These are phyloP conservation scores for Candida insectalens DNA, from an alignment of 805 yeast genomes.

Conservation along the genomic window DNA sequence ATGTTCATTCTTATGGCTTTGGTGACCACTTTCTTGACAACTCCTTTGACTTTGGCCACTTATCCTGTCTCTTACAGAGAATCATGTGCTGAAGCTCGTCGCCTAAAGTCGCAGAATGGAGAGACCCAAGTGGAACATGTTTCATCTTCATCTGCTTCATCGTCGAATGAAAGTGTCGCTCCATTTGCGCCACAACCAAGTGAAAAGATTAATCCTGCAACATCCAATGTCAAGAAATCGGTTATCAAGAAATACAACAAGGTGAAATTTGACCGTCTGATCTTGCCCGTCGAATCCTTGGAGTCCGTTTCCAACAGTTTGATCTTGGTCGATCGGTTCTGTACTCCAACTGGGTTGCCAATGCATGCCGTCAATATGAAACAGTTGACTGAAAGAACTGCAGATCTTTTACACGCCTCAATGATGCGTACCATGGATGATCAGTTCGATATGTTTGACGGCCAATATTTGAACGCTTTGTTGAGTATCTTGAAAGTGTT, in stretches of 20 bases:
- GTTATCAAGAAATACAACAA: conserved; percentile 6
- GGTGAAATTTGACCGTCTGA: conserved; percentile 13
- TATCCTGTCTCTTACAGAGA: conserved; percentile 59
- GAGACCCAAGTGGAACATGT: neutral
- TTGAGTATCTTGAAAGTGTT: conserved; percentile 23
- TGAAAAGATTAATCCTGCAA: neutral
- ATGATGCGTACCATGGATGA: conserved; percentile 15
- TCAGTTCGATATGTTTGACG: conserved; percentile 7
- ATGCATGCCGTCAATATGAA: conserved; percentile 48
- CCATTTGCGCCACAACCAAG: neutral
- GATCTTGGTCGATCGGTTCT: conserved; percentile 19
- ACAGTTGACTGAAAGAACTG: conserved; percentile 56
- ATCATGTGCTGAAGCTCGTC: conserved; percentile 27
- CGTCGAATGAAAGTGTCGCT: neutral
- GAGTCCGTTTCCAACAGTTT: conserved; percentile 22
- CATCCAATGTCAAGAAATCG: neutral
- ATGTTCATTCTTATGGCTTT: conserved; percentile 83
- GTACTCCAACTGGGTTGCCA: conserved; percentile 15
- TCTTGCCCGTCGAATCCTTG: conserved; percentile 17
- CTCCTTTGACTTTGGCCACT: conserved; percentile 54
- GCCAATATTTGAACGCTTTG: conserved; percentile 27
- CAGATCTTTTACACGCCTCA: conserved; percentile 62
- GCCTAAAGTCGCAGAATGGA: conserved; percentile 8
- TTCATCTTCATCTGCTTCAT: neutral
- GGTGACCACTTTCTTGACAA: conserved; percentile 67